Percentiles rank a stretch among this genome's conserved stretches.
Evolutionary conservation across 352 stramenopile genomes (phyloP).

Genomic region (Globisporangium cederbergense): DNA sequence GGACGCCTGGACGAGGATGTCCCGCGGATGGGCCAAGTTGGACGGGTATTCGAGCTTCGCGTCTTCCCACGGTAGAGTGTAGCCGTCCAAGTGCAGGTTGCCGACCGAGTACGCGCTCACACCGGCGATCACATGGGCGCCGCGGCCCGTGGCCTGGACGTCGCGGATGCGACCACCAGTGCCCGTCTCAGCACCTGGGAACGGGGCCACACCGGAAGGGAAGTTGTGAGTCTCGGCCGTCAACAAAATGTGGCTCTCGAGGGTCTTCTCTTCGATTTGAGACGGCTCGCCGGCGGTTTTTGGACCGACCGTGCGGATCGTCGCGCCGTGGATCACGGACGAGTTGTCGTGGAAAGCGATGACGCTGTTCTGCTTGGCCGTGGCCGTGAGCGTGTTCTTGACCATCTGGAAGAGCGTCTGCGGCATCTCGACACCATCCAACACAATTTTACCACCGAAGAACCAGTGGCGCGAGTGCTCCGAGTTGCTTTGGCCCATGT

Average conservation of each 20-base stretch:
- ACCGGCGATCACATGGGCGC: slow-evolving; percentile 94
- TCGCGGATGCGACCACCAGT: slow-evolving; percentile 98
- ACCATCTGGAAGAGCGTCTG: slow-evolving; percentile 99
- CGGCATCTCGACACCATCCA: slow-evolving; percentile 95
- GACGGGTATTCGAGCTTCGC: slow-evolving; percentile 87
- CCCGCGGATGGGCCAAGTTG: slow-evolving; percentile 87
- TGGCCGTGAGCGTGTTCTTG: slow-evolving; percentile 94
- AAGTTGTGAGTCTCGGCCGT: slow-evolving; percentile 99
- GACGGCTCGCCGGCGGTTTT: slow-evolving; percentile 63
- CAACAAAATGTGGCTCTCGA: slow-evolving; percentile 94
- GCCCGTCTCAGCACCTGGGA: slow-evolving; percentile 95
- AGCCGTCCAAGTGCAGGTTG: slow-evolving; percentile 96
- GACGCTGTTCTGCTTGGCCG: slow-evolving; percentile 91
- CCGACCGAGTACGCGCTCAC: slow-evolving; percentile 88
- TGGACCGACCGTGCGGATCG: slow-evolving; percentile 84
- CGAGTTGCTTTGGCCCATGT: slow-evolving; percentile 98
- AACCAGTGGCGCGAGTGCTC: slow-evolving; percentile 99
- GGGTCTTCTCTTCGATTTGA: slow-evolving; percentile 50
- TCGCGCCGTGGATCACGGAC: slow-evolving; percentile 94
- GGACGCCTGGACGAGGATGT: slow-evolving; percentile 96
- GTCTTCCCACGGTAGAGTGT: slow-evolving; percentile 97
- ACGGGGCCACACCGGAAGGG: slow-evolving; percentile 94
- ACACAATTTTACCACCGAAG: slow-evolving; percentile 98
- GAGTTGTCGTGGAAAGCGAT: slow-evolving; percentile 99
- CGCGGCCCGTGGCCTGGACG: slow-evolving; percentile 97